Conservation (phyloP, 148 eudicot species). For the Gaultheria prostrata region DNA sequence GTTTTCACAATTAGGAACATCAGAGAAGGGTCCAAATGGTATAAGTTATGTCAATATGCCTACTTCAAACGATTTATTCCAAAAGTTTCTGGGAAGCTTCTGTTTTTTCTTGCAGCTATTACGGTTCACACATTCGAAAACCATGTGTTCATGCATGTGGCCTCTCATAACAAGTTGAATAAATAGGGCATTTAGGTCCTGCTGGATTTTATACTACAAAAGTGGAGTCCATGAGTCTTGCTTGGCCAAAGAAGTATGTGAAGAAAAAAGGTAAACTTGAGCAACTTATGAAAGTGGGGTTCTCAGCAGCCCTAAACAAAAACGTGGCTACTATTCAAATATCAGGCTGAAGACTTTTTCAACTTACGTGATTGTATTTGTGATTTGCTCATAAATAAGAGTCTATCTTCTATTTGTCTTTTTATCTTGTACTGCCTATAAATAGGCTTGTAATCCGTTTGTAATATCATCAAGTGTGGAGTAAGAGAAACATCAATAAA, state of each 20-base stretch:
- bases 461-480: too few species aligned
- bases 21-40: slow-evolving; percentile 73
- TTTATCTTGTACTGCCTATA: too few species aligned
- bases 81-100: slow-evolving; percentile 1
- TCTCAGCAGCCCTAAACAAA: too few species aligned
- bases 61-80: not conserved
- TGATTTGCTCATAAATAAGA: too few species aligned
- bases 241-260: not conserved
- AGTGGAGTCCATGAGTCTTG: not conserved
- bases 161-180: not conserved
- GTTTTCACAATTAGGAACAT: slow-evolving; percentile 76
- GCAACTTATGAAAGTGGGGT: too few species aligned
- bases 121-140: not conserved
- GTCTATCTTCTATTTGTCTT: too few species aligned
- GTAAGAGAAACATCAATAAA: too few species aligned
- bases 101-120: not conserved
- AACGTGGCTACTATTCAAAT: too few species aligned
- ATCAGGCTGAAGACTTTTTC: too few species aligned
- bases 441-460: too few species aligned
- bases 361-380: too few species aligned
- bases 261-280: too few species aligned
- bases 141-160: not conserved
- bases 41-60: slow-evolving; percentile 15
- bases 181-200: not conserved
- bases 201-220: not conserved